These are phyloP conservation scores for Artemisia tridentata DNA, from an alignment of 129 eudicot genomes.

Conservation along the genomic window DNA sequence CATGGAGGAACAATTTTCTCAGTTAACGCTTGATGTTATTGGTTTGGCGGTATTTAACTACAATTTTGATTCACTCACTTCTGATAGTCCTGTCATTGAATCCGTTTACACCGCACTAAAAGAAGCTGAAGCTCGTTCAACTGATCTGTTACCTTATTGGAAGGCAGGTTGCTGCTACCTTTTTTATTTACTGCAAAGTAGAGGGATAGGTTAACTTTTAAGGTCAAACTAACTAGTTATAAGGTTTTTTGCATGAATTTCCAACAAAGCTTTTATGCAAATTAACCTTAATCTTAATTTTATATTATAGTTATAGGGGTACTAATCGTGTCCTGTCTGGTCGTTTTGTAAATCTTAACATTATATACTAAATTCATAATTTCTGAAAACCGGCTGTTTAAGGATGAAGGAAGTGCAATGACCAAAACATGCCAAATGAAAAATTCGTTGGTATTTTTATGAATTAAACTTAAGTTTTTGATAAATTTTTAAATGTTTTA, in stretches of 20 bases:
- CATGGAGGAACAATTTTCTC: conserved; percentile 89
- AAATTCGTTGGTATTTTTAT: too few relatives aligned
- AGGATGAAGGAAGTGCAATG: too few relatives aligned
- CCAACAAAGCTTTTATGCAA: neutral
- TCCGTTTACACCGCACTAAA: conserved; percentile 90
- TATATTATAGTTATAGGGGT: too few relatives aligned
- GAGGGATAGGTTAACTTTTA: conserved; percentile 14
- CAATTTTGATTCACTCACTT: conserved; percentile 81
- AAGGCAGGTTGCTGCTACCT: conserved; percentile 52
- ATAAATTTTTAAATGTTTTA: too few relatives aligned
- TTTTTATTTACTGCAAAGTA: neutral
- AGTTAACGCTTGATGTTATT: conserved; percentile 88
- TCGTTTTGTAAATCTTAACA: too few relatives aligned
- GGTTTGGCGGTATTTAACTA: conserved; percentile 92
- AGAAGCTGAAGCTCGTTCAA: conserved; percentile 92
- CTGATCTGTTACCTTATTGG: conserved; percentile 95
- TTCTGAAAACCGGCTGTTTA: too few relatives aligned
- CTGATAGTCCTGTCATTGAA: conserved; percentile 95
- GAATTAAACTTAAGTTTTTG: too few relatives aligned
- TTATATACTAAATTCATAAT: too few relatives aligned
- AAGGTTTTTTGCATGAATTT: neutral
- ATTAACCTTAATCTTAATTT: too few relatives aligned
- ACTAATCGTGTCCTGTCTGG: too few relatives aligned
- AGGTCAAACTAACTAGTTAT: conserved; percentile 9
- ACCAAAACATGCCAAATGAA: too few relatives aligned